Evolutionary conservation across 2,329 filamentous ascomycete species (phyloP), one percentile per base, ranked within the genome.

Genomic region (Sporothrix variecibatus): DNA sequence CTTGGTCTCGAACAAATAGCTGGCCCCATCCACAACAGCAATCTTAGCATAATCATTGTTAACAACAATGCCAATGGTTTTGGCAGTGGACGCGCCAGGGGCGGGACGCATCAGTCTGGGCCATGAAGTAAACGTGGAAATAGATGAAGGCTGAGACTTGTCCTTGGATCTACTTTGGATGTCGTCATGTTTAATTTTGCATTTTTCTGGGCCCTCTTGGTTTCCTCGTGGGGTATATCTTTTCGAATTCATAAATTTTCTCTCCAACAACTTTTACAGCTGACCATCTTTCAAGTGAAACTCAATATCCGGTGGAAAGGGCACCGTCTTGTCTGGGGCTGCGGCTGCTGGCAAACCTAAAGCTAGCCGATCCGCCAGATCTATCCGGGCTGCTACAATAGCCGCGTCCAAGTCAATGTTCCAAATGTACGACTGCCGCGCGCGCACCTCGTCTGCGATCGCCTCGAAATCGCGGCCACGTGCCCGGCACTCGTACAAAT

Each of bases 401-500:
- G 83, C 81, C 23, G 78, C 73, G 8, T 77, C 58, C 76, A 82
- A 78, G 78, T 81, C 82, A 53, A 77, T 78, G 74, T 79, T 78
- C 81, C 79, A 84, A 53, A 83, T 83, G 81, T 80, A 83, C 23
- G 76, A 76, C 78, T 79, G 81, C 23, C 81, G 79, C 2, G 65
- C 78, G 71, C 77, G 80, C 77, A 82, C 79, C 40, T 78, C 81
- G n/a, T 79, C 78, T 53, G 82, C 79, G 17, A 82, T 78, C 40
- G 76, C 80, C 26, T 78, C 78, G 20, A 53, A 53, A 23, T 85
- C 82, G 2, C 46, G 64, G 5, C 79, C 77, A 69, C 84, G 80
- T 56, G 84, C 78, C 68, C 84, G 78, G 80, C 85, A 84, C 76
- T 88, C 81, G 77, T 87, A 86, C 15, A 86, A 74, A 72, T 82